Evolutionary conservation across 2,329 filamentous ascomycete genomes (phyloP), one percentile per base, ranked within the genome.

Genomic region (Verticillium isaacii): DNA sequence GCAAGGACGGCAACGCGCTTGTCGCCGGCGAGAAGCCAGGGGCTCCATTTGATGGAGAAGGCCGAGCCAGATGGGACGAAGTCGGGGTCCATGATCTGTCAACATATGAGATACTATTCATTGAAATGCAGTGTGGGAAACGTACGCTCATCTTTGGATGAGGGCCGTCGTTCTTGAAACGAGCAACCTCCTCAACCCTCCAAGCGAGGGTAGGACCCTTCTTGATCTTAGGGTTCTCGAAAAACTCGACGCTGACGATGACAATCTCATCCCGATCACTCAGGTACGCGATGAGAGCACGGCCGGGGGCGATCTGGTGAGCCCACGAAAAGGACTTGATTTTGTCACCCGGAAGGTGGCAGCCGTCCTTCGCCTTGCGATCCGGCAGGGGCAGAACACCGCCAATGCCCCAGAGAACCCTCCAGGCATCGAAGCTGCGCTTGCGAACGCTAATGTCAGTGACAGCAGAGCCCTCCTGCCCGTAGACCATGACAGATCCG

Each of bases 291-390:
- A 87, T 67, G 41, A 87, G 63, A 0, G 78, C 79, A 56, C 73
- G 74, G 0, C 79, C 78, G 0, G 72, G 70, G 0, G 70, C 73
- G 1, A 80, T 67, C 65, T 79, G 75, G 58, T 70, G 74, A 1
- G 82, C 79, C 85, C 85, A 87, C 0, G 82, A 76, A 60, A 87
- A 84, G 0, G 82, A 76, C 6, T 76, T 75, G 54, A 86, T 77
- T 55, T 68, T 71, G 32, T 68, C 67, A n/a, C 69, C 60, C 9
- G 64, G 61, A 14, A 66, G 37, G 32, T 64, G 58, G 34, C 56
- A 37, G 71, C 1, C 74, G 65, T 32, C 66, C 61, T 39, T 71
- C 60, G 61, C 71, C 64, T 68, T 74, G 36, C 73, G 71, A 32
- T 78, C 76, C 0, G 83, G 83, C 8, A 86, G 69, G 7, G 82